A percentile compares a stretch with the other conserved stretches of the same genome.
Conservation (phyloP, 2,329 filamentous ascomycete genomes). For the Kalmusia sp. region DNA sequence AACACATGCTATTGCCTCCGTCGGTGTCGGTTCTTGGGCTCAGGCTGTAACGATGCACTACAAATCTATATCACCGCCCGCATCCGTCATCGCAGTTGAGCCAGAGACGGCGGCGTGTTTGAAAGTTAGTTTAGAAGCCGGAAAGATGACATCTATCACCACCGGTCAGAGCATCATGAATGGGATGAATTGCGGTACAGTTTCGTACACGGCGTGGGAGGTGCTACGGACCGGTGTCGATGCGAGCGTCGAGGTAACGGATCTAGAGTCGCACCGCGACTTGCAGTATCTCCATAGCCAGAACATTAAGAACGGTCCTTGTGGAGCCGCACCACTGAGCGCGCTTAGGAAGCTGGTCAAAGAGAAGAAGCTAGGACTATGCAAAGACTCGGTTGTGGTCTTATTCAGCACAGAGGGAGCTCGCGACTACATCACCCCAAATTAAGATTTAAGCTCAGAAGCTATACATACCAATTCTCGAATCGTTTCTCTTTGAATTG, state of each 20-base stretch:
- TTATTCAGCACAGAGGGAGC: slow-evolving; percentile 72
- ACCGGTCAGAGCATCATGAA: slow-evolving; percentile 74
- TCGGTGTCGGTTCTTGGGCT: slow-evolving; percentile 76
- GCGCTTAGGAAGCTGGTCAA: slow-evolving; percentile 61
- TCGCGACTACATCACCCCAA: slow-evolving; percentile 25
- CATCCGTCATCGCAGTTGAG: slow-evolving; percentile 71
- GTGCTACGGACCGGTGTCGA: slow-evolving; percentile 65
- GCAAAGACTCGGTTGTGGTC: slow-evolving; percentile 64
- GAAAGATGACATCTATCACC: slow-evolving; percentile 56
- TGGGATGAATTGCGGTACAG: slow-evolving; percentile 75
- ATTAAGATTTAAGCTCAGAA: too few relatives aligned
- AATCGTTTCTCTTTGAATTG: too few relatives aligned
- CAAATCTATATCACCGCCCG: slow-evolving; percentile 53
- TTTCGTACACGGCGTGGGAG: slow-evolving; percentile 71
- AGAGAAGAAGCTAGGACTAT: slow-evolving; percentile 45
- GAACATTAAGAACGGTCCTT: slow-evolving; percentile 65
- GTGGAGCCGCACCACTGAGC: slow-evolving; percentile 65
- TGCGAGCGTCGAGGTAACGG: slow-evolving; percentile 66
- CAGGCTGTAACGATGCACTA: slow-evolving; percentile 73
- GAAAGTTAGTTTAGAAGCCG: slow-evolving; percentile 57
- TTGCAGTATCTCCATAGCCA: slow-evolving; percentile 59
- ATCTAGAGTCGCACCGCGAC: slow-evolving; percentile 67
- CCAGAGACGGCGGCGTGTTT: slow-evolving; percentile 70
- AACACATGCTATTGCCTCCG: slow-evolving; percentile 67
- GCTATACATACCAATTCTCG: too few relatives aligned